These are phyloP conservation scores for Candida ulmi DNA, from an alignment of 805 yeast species.

Conservation along the genomic window DNA sequence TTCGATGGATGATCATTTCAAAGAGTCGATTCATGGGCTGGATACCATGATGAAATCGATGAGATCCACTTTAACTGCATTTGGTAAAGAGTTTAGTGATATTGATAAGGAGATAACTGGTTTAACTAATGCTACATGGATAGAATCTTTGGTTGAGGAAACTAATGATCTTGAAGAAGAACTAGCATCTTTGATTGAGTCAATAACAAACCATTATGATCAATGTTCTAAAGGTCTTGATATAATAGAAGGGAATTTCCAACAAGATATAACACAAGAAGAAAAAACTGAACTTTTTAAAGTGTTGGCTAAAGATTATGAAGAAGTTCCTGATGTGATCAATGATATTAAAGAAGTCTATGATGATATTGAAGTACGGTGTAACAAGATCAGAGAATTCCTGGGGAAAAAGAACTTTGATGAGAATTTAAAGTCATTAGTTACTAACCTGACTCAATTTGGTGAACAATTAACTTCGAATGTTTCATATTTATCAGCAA, in stretches of 20 bases:
- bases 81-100: conserved; percentile 6
- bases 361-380: conserved; percentile 21
- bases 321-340: conserved; percentile 53
- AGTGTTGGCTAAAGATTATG: conserved; percentile 46
- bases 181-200: conserved; percentile 60
- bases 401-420: conserved; percentile 24
- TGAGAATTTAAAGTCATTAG: conserved; percentile 18
- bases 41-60: conserved; percentile 6
- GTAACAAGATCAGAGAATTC: conserved; percentile 23
- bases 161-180: conserved; percentile 55
- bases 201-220: conserved; percentile 79
- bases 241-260: conserved; percentile 27
- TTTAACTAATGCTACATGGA: background rate
- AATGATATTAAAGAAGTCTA: conserved; percentile 37
- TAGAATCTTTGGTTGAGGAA: conserved; percentile 28
- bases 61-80: background rate
- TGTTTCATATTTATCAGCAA: conserved; percentile 9
- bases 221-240: conserved; percentile 54
- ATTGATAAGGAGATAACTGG: conserved; percentile 36
- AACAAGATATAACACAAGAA: conserved; percentile 14
- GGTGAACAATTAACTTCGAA: conserved; percentile 16
- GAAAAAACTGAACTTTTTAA: conserved; percentile 36
- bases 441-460: conserved; percentile 16
- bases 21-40: conserved; percentile 18
- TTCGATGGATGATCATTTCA: conserved; percentile 19